These are phyloP conservation scores for Martensiomyces pterosporus DNA, from an alignment of 192 early-diverging fungal genomes.

Conservation along the genomic window DNA sequence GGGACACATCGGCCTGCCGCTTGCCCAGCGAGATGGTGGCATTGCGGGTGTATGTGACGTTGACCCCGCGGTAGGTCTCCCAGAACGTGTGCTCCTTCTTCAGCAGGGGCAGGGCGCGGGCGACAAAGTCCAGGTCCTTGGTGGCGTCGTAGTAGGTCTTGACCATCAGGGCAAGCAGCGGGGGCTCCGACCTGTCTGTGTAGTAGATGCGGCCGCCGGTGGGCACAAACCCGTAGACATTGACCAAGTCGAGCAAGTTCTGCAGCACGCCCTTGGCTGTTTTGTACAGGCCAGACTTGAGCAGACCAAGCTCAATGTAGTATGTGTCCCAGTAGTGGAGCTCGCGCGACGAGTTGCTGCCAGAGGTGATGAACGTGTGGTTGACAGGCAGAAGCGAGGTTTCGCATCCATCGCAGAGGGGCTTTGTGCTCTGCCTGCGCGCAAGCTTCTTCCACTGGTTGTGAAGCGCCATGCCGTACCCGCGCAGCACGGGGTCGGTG, in stretches of 20 bases:
- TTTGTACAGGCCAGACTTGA: constrained; percentile 54
- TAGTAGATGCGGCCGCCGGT: constrained; percentile 72
- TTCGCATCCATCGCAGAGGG: constrained; percentile 56
- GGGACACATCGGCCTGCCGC: constrained; percentile 8
- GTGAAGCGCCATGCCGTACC: constrained; percentile 55
- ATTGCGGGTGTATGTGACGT: constrained; percentile 33
- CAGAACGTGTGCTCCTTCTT: constrained; percentile 62
- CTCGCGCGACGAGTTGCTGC: constrained; percentile 61
- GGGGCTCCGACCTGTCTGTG: constrained; percentile 69
- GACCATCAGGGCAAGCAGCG: constrained; percentile 66
- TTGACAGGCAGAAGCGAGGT: constrained; percentile 52
- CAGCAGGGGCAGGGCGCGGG: constrained; percentile 54
- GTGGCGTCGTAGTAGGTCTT: constrained; percentile 58
- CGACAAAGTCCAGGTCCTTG: constrained; percentile 52
- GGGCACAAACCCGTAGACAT: constrained; percentile 60
- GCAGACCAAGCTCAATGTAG: constrained; percentile 61
- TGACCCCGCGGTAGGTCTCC: constrained; percentile 52
- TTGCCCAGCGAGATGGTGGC: constrained; percentile 3
- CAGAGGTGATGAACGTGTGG: constrained; percentile 61
- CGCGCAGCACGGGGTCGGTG: constrained; percentile 49
- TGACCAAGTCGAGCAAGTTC: constrained; percentile 60
- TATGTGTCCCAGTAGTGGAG: constrained; percentile 72
- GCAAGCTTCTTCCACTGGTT: constrained; percentile 61
- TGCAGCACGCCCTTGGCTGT: constrained; percentile 58
- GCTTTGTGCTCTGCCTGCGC: constrained; percentile 46